Percentiles rank a stretch among this genome's conserved stretches.
phyloP scores from a whole-genome alignment of 257 asterid genomes.

The Solanum arcanum region DNA sequence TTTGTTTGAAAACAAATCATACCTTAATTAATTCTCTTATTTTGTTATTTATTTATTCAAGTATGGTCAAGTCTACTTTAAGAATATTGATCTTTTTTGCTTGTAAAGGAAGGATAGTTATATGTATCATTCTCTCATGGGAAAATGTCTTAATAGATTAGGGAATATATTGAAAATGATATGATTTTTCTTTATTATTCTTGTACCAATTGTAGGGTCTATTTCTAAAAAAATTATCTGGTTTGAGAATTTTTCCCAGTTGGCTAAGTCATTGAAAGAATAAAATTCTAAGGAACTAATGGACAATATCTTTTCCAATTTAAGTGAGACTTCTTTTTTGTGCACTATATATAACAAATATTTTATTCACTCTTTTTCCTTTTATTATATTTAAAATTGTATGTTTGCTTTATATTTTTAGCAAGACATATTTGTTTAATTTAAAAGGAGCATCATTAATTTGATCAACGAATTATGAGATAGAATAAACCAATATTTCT shows the following conservation, averaged over 20 bases:
- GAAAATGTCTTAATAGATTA: not conserved
- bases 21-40: not conserved
- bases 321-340: not conserved
- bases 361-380: not conserved
- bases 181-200: not conserved
- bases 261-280: not conserved
- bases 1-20: not conserved
- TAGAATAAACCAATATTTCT: not conserved
- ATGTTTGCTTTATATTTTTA: not conserved
- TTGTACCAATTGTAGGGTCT: not conserved
- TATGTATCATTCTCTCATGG: constrained; percentile 9
- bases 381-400: not conserved
- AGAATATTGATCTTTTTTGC: not conserved
- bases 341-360: not conserved
- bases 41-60: not conserved
- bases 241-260: not conserved
- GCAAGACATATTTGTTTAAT: not conserved
- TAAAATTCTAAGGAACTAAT: not conserved
- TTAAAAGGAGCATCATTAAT: not conserved
- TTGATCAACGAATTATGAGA: not conserved
- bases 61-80: constrained; percentile 5
- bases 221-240: not conserved
- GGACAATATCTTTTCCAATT: not conserved
- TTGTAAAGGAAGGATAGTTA: not conserved
- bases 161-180: constrained; percentile 7